Base-by-base conservation (phyloP, 495 filamentous ascomycete species). In the Neurospora sp. region DNA sequence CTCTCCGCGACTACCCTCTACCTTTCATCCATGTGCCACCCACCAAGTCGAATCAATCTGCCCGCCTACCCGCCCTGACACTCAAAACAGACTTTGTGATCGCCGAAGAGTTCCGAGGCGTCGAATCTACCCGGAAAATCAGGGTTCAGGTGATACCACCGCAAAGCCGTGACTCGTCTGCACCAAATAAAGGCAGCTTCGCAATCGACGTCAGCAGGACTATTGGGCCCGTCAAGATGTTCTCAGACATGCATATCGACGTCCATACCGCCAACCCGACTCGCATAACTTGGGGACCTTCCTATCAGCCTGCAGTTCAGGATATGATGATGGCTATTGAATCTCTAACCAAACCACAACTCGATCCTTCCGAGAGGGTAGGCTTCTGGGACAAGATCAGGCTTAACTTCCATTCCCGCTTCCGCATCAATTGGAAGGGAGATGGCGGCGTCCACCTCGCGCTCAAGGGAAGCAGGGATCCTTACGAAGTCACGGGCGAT, bases 321-420 rank as follows among this genome's bases (percentile, higher is more conserved):
- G 96, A 99, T 77, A 97, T 98, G 93, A 99, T 99, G 96, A 97
- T 98, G 89, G 93, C 96, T 35, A 93, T 99, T 72, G 96, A 99
- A 83, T 92, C 92, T 0, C 97, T 99, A 82, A 97, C 94, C 11
- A 99, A 98, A 76, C 92, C 93, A 5, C 94, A 96, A 75, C 85
- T 97, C 46, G 96, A 98, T 81, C 92, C 92, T 6, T 98, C 95
- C 1, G 96, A 99, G 48, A 88, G 92, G 59, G 92, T 93, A 68
- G 96, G 96, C 9, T 99, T 99, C 83, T 99, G 96, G 96, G 96
- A 99, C 80, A 99, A 99, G 85, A 97, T 99, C 40, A 86, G 96
- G 73, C 86, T 99, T 20, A 94, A 91, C 76, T 94, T 97, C 79
- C 96, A 99, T 81, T 98, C 96, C n/a, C 88, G 93, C 18, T 86